Conservation (phyloP, 768 basidiomycete species). For the Termitomyces heimii region DNA sequence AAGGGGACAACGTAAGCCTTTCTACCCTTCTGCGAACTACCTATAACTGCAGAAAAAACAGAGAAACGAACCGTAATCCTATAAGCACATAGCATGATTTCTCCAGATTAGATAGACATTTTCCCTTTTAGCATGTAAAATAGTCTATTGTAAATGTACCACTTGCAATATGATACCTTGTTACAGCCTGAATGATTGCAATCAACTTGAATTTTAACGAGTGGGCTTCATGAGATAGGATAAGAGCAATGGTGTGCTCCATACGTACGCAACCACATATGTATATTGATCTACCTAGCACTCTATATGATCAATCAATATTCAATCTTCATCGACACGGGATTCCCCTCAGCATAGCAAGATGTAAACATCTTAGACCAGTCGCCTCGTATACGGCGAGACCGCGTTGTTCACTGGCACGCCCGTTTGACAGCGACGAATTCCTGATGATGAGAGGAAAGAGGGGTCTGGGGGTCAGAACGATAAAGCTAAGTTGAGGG, state of each 20-base stretch:
- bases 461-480: not conserved
- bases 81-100: not conserved
- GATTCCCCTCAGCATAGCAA: not conserved
- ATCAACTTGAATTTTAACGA: not conserved
- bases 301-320: too few relatives aligned
- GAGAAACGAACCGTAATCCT: not conserved
- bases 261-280: too few relatives aligned
- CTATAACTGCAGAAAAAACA: not conserved
- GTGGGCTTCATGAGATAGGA: not conserved
- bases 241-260: not conserved
- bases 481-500: not conserved
- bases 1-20: not conserved
- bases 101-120: not conserved
- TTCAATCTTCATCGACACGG: not conserved
- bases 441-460: not conserved
- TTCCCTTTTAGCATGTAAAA: not conserved
- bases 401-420: not conserved
- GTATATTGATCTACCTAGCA: too few relatives aligned
- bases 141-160: not conserved
- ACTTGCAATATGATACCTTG: not conserved
- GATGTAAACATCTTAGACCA: not conserved
- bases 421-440: not conserved
- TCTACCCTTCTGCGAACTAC: not conserved
- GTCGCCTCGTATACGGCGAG: not conserved
- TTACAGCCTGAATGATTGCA: not conserved